A percentile compares a stretch with the other conserved stretches of the same genome.
Evolutionary conservation across 257 asterid genomes (phyloP).

Genomic region (Petunia axillaris): DNA sequence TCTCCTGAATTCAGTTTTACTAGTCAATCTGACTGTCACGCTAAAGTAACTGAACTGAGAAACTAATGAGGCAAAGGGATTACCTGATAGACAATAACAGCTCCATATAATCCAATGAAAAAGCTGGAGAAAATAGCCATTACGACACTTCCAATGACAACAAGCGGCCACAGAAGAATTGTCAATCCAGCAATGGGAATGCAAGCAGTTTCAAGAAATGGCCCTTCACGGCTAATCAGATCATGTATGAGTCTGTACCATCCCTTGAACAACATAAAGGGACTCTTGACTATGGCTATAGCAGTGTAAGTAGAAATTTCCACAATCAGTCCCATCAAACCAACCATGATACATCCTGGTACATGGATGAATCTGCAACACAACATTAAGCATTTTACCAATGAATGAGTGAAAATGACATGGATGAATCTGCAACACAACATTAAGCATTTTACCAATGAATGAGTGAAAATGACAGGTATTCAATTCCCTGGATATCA

Average conservation of each 20-base stretch:
- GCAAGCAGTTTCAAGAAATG: conserved; percentile 92
- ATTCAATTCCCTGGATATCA: background rate
- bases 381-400: conserved; percentile 16
- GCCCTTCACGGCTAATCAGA: conserved; percentile 91
- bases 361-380: conserved; percentile 71
- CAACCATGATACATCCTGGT: conserved; percentile 84
- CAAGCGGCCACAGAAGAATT: conserved; percentile 91
- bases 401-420: conserved; percentile 26
- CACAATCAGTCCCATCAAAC: conserved; percentile 72
- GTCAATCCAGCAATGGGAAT: conserved; percentile 92
- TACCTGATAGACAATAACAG: conserved; percentile 89
- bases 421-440: conserved; percentile 64
- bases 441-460: background rate
- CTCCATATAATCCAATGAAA: conserved; percentile 84
- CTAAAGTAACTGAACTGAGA: background rate
- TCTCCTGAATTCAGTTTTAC: conserved; percentile 55
- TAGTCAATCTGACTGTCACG: background rate
- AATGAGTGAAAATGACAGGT: no score
- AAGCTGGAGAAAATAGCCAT: conserved; percentile 73
- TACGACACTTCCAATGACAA: conserved; percentile 77
- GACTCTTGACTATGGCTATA: conserved; percentile 82
- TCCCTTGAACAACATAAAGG: conserved; percentile 88
- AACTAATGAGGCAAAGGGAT: conserved; percentile 11
- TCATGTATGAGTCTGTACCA: conserved; percentile 90
- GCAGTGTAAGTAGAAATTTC: conserved; percentile 86